Evolutionary conservation across 2,329 filamentous ascomycete genomes (phyloP).

Genomic region (Arthrocladium fulminans): DNA sequence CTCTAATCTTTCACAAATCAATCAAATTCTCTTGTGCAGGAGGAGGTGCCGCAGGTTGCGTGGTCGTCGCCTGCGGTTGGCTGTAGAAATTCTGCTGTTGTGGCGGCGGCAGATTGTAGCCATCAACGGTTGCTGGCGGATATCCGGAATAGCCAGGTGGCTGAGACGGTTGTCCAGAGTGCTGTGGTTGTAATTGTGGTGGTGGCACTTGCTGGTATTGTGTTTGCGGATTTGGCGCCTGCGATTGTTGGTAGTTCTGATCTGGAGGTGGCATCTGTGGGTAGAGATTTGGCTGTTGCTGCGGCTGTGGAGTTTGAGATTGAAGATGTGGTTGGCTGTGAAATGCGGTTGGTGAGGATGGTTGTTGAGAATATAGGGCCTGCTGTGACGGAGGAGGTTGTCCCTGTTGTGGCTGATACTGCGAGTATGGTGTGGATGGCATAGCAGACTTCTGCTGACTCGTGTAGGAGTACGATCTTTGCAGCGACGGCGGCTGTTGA

Average conservation of each 20-base stretch:
- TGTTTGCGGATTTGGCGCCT: conserved; percentile 12
- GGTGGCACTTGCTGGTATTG: conserved; percentile 11
- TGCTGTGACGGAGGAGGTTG: conserved; percentile 7
- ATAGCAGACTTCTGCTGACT: conserved; percentile 1
- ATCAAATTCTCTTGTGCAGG: conserved; percentile 65
- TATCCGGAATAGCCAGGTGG: conserved; percentile 1
- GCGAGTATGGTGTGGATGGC: not conserved
- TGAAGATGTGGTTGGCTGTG: conserved; percentile 16
- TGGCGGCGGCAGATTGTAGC: conserved; percentile 27
- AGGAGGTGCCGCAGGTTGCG: conserved; percentile 44
- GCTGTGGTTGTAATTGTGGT: conserved; percentile 12
- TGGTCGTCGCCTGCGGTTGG: conserved; percentile 24
- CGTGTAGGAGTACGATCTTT: conserved; percentile 7
- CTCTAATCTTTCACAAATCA: conserved; percentile 66
- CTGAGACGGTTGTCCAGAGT: conserved; percentile 1
- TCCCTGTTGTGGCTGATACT: conserved; percentile 8
- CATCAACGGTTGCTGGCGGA: not conserved
- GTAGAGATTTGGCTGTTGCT: conserved; percentile 14
- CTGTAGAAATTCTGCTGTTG: conserved; percentile 32
- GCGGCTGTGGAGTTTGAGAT: conserved; percentile 13
- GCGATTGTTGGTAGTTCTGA: conserved; percentile 12
- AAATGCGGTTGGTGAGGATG: conserved; percentile 17
- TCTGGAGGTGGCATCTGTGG: conserved; percentile 17
- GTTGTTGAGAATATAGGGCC: conserved; percentile 14
- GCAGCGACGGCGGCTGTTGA: conserved; percentile 26